Percentiles rank a stretch among this genome's conserved stretches.
These are phyloP conservation scores for Coriaria nepalensis DNA, from an alignment of 306 rosid species.

Conservation along the genomic window DNA sequence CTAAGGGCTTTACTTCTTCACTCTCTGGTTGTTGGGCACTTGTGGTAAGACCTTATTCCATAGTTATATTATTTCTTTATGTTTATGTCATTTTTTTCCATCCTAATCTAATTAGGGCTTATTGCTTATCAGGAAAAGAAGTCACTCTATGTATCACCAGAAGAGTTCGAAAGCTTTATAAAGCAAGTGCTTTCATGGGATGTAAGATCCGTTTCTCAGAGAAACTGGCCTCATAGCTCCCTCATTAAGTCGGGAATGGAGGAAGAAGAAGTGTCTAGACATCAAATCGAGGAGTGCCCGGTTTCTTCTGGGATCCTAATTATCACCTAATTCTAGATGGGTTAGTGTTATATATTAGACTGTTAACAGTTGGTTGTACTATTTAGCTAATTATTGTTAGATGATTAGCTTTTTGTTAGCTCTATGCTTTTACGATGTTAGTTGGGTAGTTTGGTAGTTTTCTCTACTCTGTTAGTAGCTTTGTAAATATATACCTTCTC, in stretches of 20 bases:
- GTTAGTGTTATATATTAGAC: no score
- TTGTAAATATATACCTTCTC: no score
- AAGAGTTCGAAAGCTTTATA: conserved; percentile 56
- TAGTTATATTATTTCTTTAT: conserved; percentile 1
- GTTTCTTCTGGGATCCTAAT: conserved; percentile 21
- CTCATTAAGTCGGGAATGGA: conserved; percentile 18
- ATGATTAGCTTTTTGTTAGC: no score
- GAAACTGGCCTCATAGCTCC: conserved; percentile 45
- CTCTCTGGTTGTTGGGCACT: conserved; percentile 59
- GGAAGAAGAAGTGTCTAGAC: conserved; percentile 24
- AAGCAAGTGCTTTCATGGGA: conserved; percentile 94
- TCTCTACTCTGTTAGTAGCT: no score
- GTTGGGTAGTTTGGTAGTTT: no score
- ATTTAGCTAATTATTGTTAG: no score
- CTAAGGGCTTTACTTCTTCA: conserved; percentile 42
- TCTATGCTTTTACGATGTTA: no score
- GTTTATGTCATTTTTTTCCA: no score
- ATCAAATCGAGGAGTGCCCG: conserved; percentile 17
- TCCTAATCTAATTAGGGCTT: not conserved
- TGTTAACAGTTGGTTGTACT: no score
- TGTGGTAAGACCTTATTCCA: conserved; percentile 30
- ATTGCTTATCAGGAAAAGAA: conserved; percentile 37
- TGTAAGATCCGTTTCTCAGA: conserved; percentile 70
- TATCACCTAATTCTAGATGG: conserved; percentile 74
- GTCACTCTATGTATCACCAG: conserved; percentile 61